These are phyloP conservation scores for Volvox reticuliferus DNA, from an alignment of 139 green algal species.

Conservation along the genomic window DNA sequence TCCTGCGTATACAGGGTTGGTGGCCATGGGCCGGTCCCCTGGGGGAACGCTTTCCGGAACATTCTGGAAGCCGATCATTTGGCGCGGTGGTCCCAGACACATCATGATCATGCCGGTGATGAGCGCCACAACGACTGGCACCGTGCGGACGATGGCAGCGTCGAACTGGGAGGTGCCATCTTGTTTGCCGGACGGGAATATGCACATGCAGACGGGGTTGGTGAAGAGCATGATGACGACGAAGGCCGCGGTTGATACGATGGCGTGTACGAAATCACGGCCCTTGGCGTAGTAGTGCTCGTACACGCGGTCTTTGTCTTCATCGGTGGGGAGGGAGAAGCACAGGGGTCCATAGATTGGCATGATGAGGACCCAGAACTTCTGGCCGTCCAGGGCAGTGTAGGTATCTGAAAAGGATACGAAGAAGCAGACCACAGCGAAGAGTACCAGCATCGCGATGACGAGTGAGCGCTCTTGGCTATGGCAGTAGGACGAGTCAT, in stretches of 20 bases:
- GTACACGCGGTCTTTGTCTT: conserved; percentile 61
- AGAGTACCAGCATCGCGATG: conserved; percentile 58
- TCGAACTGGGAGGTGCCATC: conserved; percentile 48
- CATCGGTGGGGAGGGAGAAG: conserved; percentile 54
- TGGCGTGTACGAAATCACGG: conserved; percentile 59
- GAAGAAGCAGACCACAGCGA: conserved; percentile 47
- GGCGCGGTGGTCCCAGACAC: conserved; percentile 56
- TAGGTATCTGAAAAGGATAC: conserved; percentile 61
- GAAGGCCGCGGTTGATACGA: conserved; percentile 38
- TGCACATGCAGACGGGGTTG: conserved; percentile 62
- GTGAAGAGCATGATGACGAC: conserved; percentile 60
- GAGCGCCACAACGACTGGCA: conserved; percentile 61
- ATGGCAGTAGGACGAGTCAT: conserved; percentile 36
- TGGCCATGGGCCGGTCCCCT: neutral
- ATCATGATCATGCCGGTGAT: conserved; percentile 55
- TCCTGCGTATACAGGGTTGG: conserved; percentile 44
- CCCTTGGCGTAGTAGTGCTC: conserved; percentile 57
- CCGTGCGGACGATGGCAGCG: conserved; percentile 35
- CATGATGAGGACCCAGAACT: conserved; percentile 55
- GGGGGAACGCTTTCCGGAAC: conserved; percentile 35
- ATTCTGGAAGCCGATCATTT: conserved; percentile 64
- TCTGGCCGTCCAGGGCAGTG: conserved; percentile 42
- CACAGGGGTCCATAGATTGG: conserved; percentile 56
- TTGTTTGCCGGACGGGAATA: conserved; percentile 46
- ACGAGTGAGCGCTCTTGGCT: conserved; percentile 50